A percentile compares a stretch with the other conserved stretches of the same genome.
These are phyloP conservation scores for Trichoderma guizhouense DNA, from an alignment of 2,329 filamentous ascomycete species.

Conservation along the genomic window DNA sequence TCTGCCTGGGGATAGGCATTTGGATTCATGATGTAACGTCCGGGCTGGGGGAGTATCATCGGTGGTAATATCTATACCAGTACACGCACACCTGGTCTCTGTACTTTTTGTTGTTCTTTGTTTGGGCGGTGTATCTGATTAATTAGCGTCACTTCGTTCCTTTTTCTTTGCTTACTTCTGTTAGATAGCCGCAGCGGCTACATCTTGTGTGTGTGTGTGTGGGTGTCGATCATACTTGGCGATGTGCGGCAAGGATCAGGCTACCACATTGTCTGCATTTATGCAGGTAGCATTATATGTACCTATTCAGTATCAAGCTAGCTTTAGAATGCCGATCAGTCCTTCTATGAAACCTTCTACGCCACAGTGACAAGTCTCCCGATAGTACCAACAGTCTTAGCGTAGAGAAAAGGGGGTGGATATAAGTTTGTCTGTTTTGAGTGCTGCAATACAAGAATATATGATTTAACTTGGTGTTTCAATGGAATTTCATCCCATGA, in stretches of 20 bases:
- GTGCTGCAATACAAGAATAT: background rate
- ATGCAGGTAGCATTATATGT: background rate
- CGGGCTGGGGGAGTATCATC: background rate
- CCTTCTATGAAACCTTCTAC: background rate
- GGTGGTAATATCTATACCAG: background rate
- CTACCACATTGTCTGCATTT: background rate
- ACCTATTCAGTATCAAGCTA: background rate
- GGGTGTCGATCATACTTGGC: background rate
- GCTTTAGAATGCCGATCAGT: background rate
- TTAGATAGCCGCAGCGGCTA: background rate
- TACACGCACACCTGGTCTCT: background rate
- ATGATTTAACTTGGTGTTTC: background rate
- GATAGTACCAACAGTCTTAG: background rate
- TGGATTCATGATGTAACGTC: background rate
- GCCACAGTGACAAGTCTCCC: background rate
- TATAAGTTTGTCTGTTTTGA: background rate
- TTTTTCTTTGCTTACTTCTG: background rate
- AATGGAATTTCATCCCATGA: background rate
- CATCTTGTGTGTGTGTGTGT: background rate
- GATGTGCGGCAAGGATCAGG: background rate
- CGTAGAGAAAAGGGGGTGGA: background rate
- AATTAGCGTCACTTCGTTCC: background rate
- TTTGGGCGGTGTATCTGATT: background rate
- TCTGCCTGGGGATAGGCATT: background rate
- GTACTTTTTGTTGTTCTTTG: background rate